Evolutionary conservation across 129 eudicot species (phyloP).

Genomic region (Lactuca saligna): DNA sequence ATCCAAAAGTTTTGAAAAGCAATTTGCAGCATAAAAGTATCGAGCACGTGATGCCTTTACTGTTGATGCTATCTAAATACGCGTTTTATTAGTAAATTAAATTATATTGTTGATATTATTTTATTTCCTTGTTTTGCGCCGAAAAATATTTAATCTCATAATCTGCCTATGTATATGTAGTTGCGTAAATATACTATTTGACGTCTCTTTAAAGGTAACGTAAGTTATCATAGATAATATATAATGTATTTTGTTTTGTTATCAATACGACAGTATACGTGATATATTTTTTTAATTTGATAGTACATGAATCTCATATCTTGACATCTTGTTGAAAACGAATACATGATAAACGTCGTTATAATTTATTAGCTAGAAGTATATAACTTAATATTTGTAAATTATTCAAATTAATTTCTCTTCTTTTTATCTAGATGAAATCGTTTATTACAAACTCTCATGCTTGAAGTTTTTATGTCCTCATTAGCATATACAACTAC

Average conservation of each 20-base stretch:
- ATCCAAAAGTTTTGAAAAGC: not conserved
- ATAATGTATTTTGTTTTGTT: not conserved
- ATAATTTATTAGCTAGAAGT: too few relatives aligned
- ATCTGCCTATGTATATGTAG: not conserved
- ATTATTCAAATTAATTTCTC: too few relatives aligned
- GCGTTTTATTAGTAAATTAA: conserved; percentile 6
- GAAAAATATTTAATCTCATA: not conserved
- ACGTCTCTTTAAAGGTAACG: not conserved
- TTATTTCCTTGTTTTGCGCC: not conserved
- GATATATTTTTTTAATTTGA: too few relatives aligned
- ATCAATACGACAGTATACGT: too few relatives aligned
- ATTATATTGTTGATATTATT: conserved; percentile 2
- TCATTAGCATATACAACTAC: too few relatives aligned
- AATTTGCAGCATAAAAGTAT: conserved; percentile 11
- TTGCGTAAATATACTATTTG: not conserved
- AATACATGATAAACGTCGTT: too few relatives aligned
- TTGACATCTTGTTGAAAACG: too few relatives aligned
- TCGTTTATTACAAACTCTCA: too few relatives aligned
- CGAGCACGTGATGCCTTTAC: conserved; percentile 17
- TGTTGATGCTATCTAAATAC: conserved; percentile 1
- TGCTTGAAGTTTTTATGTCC: too few relatives aligned
- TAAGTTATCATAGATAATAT: not conserved
- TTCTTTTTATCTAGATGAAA: too few relatives aligned
- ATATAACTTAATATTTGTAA: too few relatives aligned
- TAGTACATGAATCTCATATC: too few relatives aligned